Percentiles rank a stretch among this genome's conserved stretches.
phyloP scores from a whole-genome alignment of 768 basidiomycete species.

The Amanita polypyramis region DNA sequence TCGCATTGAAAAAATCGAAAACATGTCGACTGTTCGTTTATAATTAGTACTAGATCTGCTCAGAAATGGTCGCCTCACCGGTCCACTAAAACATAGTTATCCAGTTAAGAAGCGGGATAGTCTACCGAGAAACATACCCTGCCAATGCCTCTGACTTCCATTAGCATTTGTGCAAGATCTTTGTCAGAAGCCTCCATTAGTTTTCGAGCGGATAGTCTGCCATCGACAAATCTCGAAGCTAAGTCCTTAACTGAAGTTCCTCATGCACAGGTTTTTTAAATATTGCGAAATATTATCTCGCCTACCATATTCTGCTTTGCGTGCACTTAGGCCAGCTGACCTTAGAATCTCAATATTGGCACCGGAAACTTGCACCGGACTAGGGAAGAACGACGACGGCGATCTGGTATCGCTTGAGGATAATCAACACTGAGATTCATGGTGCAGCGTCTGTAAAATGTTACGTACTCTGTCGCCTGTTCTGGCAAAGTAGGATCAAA shows the following conservation, averaged over 20 bases:
- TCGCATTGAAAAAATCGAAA: constrained; percentile 78
- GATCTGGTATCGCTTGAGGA: constrained; percentile 11
- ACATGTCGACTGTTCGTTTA: constrained; percentile 68
- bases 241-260: constrained; percentile 56
- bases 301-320: constrained; percentile 89
- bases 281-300: neutral
- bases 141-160: constrained; percentile 73
- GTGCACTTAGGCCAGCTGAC: constrained; percentile 64
- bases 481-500: constrained; percentile 71
- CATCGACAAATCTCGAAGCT: constrained; percentile 71
- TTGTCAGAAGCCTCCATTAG: constrained; percentile 66
- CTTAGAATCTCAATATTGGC: constrained; percentile 51
- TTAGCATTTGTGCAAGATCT: constrained; percentile 64
- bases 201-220: constrained; percentile 64
- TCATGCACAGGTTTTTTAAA: neutral
- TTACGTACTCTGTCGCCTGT: constrained; percentile 37
- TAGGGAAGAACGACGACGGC: constrained; percentile 43
- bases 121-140: constrained; percentile 40
- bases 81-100: constrained; percentile 38
- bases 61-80: constrained; percentile 25
- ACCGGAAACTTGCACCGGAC: constrained; percentile 53
- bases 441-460: neutral
- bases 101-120: neutral
- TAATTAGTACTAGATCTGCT: neutral
- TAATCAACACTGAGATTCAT: neutral